A percentile compares a stretch with the other conserved stretches of the same genome.
Evolutionary conservation across 1,284 basidiomycete species (phyloP).

Genomic region (Cryptococcus neoformans): DNA sequence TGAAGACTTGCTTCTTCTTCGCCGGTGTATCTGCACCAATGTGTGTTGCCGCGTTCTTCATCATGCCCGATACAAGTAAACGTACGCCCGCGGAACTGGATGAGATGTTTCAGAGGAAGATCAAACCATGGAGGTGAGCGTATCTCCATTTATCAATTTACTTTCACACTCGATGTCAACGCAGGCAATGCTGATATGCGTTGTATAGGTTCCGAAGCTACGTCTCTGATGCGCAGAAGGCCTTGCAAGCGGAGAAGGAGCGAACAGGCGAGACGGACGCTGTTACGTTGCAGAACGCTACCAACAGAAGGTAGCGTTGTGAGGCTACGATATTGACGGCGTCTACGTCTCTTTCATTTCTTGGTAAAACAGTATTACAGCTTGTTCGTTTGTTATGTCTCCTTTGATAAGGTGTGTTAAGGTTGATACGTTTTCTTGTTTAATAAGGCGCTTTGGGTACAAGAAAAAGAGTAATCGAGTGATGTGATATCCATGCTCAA

Average conservation of each 20-base stretch:
- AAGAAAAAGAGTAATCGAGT: too few species aligned
- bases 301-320: too few species aligned
- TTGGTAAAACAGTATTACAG: too few species aligned
- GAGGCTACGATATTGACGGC: too few species aligned
- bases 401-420: too few species aligned
- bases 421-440: too few species aligned
- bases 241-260: slow-evolving; percentile 11
- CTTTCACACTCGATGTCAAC: too few species aligned
- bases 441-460: too few species aligned
- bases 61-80: slow-evolving; percentile 17
- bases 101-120: slow-evolving; percentile 18
- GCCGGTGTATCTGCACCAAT: slow-evolving; percentile 12
- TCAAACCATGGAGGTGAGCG: slow-evolving; percentile 17
- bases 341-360: too few species aligned
- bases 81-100: slow-evolving; percentile 18
- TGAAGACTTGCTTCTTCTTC: slow-evolving; percentile 24
- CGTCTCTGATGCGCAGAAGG: slow-evolving; percentile 16
- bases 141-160: too few species aligned
- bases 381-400: too few species aligned
- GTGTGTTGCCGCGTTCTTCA: slow-evolving; percentile 11
- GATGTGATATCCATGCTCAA: too few species aligned
- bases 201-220: slow-evolving; percentile 11
- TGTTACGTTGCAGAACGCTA: background rate
- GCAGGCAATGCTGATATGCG: background rate
- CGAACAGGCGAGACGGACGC: slow-evolving; percentile 43